Conservation (phyloP, 2,329 filamentous ascomycete species). For the Magnaporthiopsis poae region DNA sequence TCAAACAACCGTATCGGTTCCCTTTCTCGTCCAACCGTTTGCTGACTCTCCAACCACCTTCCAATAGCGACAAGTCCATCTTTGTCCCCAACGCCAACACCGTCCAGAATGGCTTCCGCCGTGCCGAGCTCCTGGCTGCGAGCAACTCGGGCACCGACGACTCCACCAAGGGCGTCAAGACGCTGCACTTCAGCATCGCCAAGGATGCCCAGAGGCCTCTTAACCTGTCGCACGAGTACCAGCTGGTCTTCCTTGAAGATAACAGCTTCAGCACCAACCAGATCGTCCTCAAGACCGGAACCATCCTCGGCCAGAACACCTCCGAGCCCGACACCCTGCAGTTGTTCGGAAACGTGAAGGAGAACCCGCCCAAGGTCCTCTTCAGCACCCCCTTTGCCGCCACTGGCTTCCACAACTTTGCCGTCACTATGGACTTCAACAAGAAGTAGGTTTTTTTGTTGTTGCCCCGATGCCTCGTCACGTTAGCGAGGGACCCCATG, state of each 20-base stretch:
- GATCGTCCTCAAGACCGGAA: slow-evolving; percentile 45
- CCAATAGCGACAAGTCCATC: slow-evolving; percentile 42
- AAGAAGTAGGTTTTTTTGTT: slow-evolving; percentile 33
- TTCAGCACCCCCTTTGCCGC: slow-evolving; percentile 42
- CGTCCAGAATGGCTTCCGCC: slow-evolving; percentile 49
- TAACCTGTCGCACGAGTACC: slow-evolving; percentile 53
- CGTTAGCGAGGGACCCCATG: not conserved
- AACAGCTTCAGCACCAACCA: slow-evolving; percentile 39
- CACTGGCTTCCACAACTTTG: slow-evolving; percentile 53
- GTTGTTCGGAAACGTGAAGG: slow-evolving; percentile 38
- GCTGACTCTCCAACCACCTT: not conserved
- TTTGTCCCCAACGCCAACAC: slow-evolving; percentile 41
- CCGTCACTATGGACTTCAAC: slow-evolving; percentile 45
- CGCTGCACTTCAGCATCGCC: slow-evolving; percentile 50
- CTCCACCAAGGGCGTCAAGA: slow-evolving; percentile 47
- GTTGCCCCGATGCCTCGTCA: not conserved
- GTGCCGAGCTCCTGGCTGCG: slow-evolving; percentile 45
- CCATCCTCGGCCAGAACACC: slow-evolving; percentile 32
- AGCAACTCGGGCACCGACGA: slow-evolving; percentile 40
- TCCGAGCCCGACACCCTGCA: slow-evolving; percentile 32
- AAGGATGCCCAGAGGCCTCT: slow-evolving; percentile 41
- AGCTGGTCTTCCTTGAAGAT: slow-evolving; percentile 42
- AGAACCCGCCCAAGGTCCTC: slow-evolving; percentile 34
- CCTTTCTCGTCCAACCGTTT: not conserved
- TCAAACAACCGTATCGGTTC: slow-evolving; percentile 5